Conservation (phyloP, 2,329 filamentous ascomycete species). For the Aspergillus sp. region DNA sequence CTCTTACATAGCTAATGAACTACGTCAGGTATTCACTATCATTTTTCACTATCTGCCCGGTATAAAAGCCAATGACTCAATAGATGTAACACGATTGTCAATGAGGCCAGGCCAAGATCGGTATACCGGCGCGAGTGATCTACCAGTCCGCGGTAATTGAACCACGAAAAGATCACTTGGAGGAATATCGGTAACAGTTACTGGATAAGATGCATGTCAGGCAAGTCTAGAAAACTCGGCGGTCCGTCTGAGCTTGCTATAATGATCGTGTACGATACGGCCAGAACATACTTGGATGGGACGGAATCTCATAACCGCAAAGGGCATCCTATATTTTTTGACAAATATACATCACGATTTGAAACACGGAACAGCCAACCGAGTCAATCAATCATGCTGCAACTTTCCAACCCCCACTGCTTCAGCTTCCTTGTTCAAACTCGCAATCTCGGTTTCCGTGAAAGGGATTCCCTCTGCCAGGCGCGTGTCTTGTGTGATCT, state of each 20-base stretch:
- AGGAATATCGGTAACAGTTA: not conserved
- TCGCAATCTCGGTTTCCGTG: not conserved
- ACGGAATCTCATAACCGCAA: not conserved
- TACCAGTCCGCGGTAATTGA: not conserved
- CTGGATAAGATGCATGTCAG: not conserved
- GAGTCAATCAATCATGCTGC: not conserved
- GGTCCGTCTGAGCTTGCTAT: not conserved
- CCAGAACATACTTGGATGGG: not conserved
- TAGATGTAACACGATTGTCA: too few relatives aligned
- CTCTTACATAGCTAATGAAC: too few relatives aligned
- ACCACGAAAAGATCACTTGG: not conserved
- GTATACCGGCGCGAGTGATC: too few relatives aligned
- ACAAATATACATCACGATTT: not conserved
- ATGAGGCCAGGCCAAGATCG: too few relatives aligned
- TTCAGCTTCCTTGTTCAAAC: not conserved
- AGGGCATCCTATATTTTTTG: not conserved
- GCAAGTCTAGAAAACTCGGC: not conserved
- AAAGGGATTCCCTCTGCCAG: not conserved
- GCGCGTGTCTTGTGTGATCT: slow-evolving; percentile 39
- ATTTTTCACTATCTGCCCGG: too few relatives aligned
- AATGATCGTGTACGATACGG: not conserved
- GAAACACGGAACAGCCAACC: not conserved
- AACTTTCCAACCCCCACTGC: not conserved
- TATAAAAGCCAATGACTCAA: too few relatives aligned
- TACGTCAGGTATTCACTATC: too few relatives aligned